Percentiles rank a stretch among this genome's conserved stretches.
phyloP scores from a whole-genome alignment of 441 rosid species.

The Adansonia grandidieri region DNA sequence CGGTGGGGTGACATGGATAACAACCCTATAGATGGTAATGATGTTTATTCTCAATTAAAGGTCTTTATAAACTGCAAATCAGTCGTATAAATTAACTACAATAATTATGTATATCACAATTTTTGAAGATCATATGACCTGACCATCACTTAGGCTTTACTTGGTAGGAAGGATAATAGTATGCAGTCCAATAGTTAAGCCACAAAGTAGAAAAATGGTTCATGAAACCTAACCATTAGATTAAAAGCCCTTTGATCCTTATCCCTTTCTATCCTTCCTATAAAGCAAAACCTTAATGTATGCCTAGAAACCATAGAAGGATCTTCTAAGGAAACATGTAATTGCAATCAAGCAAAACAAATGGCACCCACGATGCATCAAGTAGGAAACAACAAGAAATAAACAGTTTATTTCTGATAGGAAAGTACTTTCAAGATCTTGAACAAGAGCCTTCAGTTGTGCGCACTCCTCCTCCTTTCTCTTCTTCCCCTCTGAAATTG shows the following conservation, averaged over 20 bases:
- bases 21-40: background rate
- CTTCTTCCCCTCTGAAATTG: conserved; percentile 62
- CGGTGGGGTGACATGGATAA: background rate
- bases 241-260: too few species aligned
- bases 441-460: conserved; percentile 72
- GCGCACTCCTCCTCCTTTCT: conserved; percentile 62
- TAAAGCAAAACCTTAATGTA: background rate
- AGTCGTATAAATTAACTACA: background rate
- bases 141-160: background rate
- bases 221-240: too few species aligned
- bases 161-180: too few species aligned
- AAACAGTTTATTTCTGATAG: background rate
- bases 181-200: too few species aligned
- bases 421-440: conserved; percentile 66
- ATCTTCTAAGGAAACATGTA: background rate
- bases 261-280: too few species aligned
- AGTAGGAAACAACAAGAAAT: background rate
- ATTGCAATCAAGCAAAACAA: background rate
- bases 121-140: background rate
- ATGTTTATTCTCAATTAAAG: conserved; percentile 1
- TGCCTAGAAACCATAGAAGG: background rate
- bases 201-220: too few species aligned
- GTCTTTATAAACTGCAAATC: background rate
- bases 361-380: background rate
- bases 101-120: background rate